Conservation (phyloP, 768 basidiomycete species). For the Cystobasidium ongulense region DNA sequence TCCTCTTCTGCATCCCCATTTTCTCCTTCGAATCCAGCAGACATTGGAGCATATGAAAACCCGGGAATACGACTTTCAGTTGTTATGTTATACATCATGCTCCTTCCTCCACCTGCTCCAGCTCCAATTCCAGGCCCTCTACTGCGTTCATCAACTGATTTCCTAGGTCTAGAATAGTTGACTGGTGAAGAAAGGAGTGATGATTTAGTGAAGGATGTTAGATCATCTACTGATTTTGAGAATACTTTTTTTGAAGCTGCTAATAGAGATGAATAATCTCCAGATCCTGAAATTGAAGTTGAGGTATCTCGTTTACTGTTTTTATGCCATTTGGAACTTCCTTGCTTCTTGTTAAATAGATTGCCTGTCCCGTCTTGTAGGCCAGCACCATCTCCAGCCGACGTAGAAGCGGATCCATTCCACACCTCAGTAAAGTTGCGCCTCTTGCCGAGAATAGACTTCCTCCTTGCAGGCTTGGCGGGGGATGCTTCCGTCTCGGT, state of each 20-base stretch:
- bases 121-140: background rate
- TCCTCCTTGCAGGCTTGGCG: background rate
- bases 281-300: background rate
- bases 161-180: background rate
- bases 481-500: background rate
- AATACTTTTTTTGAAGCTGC: constrained; percentile 10
- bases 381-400: background rate
- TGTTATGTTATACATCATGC: background rate
- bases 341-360: background rate
- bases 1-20: background rate
- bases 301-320: background rate
- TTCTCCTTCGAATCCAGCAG: background rate
- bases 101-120: background rate
- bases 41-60: background rate
- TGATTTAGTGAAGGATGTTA: background rate
- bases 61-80: background rate
- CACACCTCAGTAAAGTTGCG: background rate
- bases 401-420: background rate
- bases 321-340: background rate
- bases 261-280: constrained; percentile 6
- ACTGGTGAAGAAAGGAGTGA: background rate
- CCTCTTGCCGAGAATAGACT: background rate
- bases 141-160: background rate
- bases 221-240: constrained; percentile 19
- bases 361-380: background rate